Conservation (phyloP, 805 yeast species). For the Sugiyamaella lignohabitans region DNA sequence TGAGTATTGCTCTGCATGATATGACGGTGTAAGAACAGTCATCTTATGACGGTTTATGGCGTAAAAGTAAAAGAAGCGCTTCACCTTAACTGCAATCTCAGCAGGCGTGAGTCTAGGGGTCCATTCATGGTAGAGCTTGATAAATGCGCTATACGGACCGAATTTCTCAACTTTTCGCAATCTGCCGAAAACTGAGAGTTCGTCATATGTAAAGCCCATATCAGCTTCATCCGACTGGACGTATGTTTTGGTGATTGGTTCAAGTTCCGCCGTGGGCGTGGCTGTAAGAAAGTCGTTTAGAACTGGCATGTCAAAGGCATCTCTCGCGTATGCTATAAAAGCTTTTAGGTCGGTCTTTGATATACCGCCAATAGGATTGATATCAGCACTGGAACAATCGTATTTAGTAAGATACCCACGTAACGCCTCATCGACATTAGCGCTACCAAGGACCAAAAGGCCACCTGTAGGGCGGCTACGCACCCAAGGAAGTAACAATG, state of each 20-base stretch:
- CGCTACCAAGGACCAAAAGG: constrained; percentile 84
- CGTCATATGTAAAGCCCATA: constrained; percentile 98
- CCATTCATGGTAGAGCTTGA: constrained; percentile 89
- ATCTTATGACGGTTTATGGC: constrained; percentile 95
- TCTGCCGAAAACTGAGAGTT: constrained; percentile 82
- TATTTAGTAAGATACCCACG: constrained; percentile 95
- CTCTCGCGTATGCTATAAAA: constrained; percentile 75
- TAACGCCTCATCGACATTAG: constrained; percentile 94
- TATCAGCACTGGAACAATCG: constrained; percentile 95
- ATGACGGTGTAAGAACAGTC: constrained; percentile 95
- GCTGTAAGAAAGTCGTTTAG: constrained; percentile 76
- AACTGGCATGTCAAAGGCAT: constrained; percentile 66
- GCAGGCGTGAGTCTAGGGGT: constrained; percentile 74
- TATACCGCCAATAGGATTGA: constrained; percentile 98
- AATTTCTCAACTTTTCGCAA: constrained; percentile 88
- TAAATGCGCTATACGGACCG: constrained; percentile 94
- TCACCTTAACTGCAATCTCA: constrained; percentile 86
- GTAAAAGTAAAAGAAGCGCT: constrained; percentile 85
- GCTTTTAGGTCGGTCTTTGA: constrained; percentile 87
- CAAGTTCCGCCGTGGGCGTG: constrained; percentile 96
- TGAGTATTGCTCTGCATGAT: constrained; percentile 96
- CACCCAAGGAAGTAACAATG: constrained; percentile 93
- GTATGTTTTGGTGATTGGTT: constrained; percentile 86
- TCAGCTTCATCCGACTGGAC: constrained; percentile 96
- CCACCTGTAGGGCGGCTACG: constrained; percentile 70